Conservation (phyloP, 1,284 basidiomycete genomes). For the Heterobasidion annosum region DNA sequence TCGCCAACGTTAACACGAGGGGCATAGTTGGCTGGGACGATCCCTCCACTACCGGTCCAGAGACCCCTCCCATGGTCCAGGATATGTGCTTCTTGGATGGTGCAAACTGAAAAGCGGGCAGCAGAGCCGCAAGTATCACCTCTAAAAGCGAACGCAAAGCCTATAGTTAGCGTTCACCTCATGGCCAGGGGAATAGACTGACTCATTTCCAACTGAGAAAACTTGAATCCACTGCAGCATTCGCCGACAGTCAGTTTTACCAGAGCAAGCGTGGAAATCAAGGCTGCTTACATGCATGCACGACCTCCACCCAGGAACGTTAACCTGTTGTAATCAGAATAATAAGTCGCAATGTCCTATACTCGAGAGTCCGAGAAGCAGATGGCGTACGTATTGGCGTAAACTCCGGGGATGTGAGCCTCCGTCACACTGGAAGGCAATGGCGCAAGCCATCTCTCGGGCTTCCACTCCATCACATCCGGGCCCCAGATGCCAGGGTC, state of each 20-base stretch:
- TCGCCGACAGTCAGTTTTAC: background rate
- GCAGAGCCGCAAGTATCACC: background rate
- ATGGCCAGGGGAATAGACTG: background rate
- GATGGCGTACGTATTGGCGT: background rate
- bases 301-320: conserved; percentile 6
- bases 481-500: conserved; percentile 2
- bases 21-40: background rate
- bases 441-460: conserved; percentile 2
- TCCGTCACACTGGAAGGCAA: conserved; percentile 1
- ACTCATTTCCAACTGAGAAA: conserved; percentile 4
- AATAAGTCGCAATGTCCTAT: background rate
- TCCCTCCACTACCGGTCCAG: background rate
- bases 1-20: background rate
- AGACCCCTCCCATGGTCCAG: background rate
- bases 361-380: background rate
- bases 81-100: background rate
- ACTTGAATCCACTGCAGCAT: background rate
- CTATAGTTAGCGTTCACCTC: background rate
- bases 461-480: conserved; percentile 2
- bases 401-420: conserved; percentile 1
- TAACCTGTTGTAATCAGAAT: background rate
- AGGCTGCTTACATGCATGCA: conserved; percentile 3
- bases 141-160: background rate
- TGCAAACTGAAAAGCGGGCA: background rate
- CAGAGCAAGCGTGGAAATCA: background rate